Base-by-base conservation (phyloP, 1,139 yeast species). In the Geotrichum carabidarum region DNA sequence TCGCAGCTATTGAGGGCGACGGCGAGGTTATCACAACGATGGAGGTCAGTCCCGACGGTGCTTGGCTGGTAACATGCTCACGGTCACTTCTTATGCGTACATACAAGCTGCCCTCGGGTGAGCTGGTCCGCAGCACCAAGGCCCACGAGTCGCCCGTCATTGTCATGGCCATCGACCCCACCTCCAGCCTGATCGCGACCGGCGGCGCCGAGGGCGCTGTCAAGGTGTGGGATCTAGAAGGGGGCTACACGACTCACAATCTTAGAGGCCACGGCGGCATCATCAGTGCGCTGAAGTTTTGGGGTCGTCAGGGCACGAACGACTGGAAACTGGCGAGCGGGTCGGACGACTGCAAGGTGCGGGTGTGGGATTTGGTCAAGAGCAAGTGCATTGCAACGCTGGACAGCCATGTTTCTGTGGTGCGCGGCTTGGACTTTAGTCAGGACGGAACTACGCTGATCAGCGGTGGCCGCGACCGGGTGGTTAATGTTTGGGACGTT, bases 131-230 rank as follows among this genome's bases (percentile, higher is more conserved):
- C 65, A 50, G 69, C 68, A 48, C 80, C 74, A 58, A 72, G 70
- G 67, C 77, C 76, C 68, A 74, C 73, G 68, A 86, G 77, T 68
- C 96, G 0, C 96, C 98, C 0, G 86, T 88, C 1, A 87, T 87
- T 68, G 84, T 89, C 17, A 79, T 90, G 56, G 77, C 84, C 12
- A 80, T 81, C 35, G 99, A 93, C 68, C 69, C 80, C 5, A 89
- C 97, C 0, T 86, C 96, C 14, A 81, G 95, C 4, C 75, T 93
- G 50, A 81, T 91, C 65, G 95, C 96, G 38, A 84, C 94, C 65
- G 99, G 99, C 50, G 93, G 96, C 48, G 86, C 97, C 0, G 99
- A 94, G 68, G 98, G 99, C 50, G 80, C 83, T 42, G 86, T 91
- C 18, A 84, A 89, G 50, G 95, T 94, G 1, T 90, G 96, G 86